Percentiles rank a stretch among this genome's conserved stretches.
These are phyloP conservation scores for Prunus salicina DNA, from an alignment of 306 rosid species.

Conservation along the genomic window DNA sequence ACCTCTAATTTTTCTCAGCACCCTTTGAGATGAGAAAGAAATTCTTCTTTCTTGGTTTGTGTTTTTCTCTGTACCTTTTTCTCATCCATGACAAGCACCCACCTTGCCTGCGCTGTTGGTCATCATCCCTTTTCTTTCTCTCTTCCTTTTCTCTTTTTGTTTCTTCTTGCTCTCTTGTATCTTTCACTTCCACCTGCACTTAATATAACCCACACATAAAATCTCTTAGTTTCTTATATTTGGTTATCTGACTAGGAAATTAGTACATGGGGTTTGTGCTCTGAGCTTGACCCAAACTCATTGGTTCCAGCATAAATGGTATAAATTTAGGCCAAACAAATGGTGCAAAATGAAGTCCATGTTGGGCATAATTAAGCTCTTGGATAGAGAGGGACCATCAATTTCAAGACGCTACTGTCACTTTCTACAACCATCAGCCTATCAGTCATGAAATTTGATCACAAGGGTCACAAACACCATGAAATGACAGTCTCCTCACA, in stretches of 20 bases:
- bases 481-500: neutral
- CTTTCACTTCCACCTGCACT: slow-evolving; percentile 63
- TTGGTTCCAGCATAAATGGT: neutral
- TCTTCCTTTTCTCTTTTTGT: slow-evolving; percentile 25
- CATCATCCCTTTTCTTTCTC: slow-evolving; percentile 28
- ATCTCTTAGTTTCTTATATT: slow-evolving; percentile 6
- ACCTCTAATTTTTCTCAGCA: slow-evolving; percentile 23
- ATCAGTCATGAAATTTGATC: slow-evolving; percentile 8
- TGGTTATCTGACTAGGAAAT: slow-evolving; percentile 3
- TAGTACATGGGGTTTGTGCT: neutral
- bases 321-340: neutral
- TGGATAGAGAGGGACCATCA: neutral
- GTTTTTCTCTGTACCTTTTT: slow-evolving; percentile 50
- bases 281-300: neutral
- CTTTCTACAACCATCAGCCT: slow-evolving; percentile 10
- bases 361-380: no score
- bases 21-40: slow-evolving; percentile 44
- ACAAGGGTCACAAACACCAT: neutral
- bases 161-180: slow-evolving; percentile 45
- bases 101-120: slow-evolving; percentile 38
- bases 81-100: slow-evolving; percentile 94
- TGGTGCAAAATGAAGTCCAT: neutral
- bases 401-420: slow-evolving; percentile 2
- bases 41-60: slow-evolving; percentile 55
- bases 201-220: slow-evolving; percentile 27